Conservation (phyloP, 2,329 filamentous ascomycete genomes). For the Phialophora tarda region DNA sequence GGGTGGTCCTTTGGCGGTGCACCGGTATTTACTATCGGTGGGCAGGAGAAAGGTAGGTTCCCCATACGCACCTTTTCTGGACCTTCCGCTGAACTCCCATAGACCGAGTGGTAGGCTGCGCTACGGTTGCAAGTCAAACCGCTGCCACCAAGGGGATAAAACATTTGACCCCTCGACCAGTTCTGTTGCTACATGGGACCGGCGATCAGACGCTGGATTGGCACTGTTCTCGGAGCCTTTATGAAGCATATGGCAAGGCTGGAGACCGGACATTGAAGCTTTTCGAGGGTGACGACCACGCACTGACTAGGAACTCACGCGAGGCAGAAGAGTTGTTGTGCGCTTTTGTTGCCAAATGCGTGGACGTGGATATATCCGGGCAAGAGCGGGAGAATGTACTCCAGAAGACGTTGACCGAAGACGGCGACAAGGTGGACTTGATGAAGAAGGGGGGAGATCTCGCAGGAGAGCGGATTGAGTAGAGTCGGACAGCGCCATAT, state of each 20-base stretch:
- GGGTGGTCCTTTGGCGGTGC: slow-evolving; percentile 54
- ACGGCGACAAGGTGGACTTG: slow-evolving; percentile 42
- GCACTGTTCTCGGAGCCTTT: slow-evolving; percentile 47
- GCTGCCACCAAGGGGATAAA: slow-evolving; percentile 41
- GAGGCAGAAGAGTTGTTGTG: slow-evolving; percentile 50
- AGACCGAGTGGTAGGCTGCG: slow-evolving; percentile 46
- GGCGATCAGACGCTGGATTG: slow-evolving; percentile 46
- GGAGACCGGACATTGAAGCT: slow-evolving; percentile 46
- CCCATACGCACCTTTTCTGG: background rate
- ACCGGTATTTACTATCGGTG: slow-evolving; percentile 41
- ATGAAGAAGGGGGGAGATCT: slow-evolving; percentile 48
- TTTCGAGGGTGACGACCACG: slow-evolving; percentile 52
- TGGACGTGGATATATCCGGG: slow-evolving; percentile 25
- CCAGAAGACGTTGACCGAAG: slow-evolving; percentile 36
- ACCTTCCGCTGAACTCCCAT: background rate
- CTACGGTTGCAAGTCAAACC: slow-evolving; percentile 51
- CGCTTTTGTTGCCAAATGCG: slow-evolving; percentile 46
- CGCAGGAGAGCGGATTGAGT: slow-evolving; percentile 42
- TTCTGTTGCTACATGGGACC: slow-evolving; percentile 50
- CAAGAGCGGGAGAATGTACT: slow-evolving; percentile 26
- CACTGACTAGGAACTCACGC: slow-evolving; percentile 46
- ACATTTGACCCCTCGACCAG: slow-evolving; percentile 38
- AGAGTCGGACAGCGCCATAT: background rate
- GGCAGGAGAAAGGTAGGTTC: slow-evolving; percentile 33
- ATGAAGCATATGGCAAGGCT: slow-evolving; percentile 45